Conservation (phyloP, 345 rosid species). For the Laguncularia racemosa region DNA sequence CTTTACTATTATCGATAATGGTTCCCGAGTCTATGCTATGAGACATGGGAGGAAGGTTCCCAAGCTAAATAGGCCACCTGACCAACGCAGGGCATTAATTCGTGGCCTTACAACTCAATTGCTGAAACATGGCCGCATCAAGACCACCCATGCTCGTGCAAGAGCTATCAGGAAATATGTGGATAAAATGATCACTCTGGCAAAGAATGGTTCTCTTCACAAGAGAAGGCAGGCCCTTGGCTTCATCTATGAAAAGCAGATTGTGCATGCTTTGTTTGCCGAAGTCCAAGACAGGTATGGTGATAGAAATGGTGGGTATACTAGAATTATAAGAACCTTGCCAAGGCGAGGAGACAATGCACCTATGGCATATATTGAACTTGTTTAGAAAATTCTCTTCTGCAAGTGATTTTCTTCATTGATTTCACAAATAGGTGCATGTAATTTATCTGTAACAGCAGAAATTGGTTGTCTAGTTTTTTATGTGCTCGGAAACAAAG, state of each 20-base stretch:
- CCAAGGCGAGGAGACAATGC: conserved; percentile 98
- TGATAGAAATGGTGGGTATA: conserved; percentile 87
- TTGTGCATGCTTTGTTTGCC: conserved; percentile 79
- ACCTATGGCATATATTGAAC: conserved; percentile 95
- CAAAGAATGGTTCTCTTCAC: conserved; percentile 83
- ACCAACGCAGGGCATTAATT: conserved; percentile 73
- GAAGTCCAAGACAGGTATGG: conserved; percentile 88
- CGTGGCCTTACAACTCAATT: conserved; percentile 95
- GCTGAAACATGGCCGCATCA: conserved; percentile 78
- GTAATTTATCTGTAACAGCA: too few relatives aligned
- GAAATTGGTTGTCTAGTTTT: too few relatives aligned
- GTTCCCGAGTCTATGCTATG: conserved; percentile 69
- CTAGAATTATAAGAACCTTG: conserved; percentile 83
- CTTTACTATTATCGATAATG: conserved; percentile 39
- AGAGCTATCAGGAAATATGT: conserved; percentile 83
- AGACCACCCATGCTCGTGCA: conserved; percentile 83
- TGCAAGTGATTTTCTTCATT: too few relatives aligned
- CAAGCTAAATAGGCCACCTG: conserved; percentile 90
- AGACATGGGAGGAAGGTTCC: conserved; percentile 82
- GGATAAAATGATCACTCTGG: conserved; percentile 89
- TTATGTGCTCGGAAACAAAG: too few relatives aligned
- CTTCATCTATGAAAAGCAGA: conserved; percentile 83
- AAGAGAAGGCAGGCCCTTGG: conserved; percentile 89
- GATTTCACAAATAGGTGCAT: too few relatives aligned
- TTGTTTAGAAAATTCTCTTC: conserved; percentile 37